Evolutionary conservation across 805 yeast species (phyloP).

Genomic region (Vanderwaltozyma polyspora): DNA sequence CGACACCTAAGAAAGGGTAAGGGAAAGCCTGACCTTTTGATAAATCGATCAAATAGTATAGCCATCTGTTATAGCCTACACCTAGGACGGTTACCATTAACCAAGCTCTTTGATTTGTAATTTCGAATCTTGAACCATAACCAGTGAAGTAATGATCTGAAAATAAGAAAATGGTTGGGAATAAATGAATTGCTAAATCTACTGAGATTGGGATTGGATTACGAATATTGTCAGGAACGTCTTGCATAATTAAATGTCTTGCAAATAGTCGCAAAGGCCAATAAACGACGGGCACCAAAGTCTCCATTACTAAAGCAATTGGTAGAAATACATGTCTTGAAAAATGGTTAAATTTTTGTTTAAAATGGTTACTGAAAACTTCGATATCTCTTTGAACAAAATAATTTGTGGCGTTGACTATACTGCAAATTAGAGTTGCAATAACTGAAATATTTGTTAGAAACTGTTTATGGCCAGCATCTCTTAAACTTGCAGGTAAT

Average conservation of each 20-base stretch:
- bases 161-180: conserved; percentile 44
- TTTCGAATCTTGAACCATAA: conserved; percentile 34
- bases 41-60: conserved; percentile 38
- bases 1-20: conserved; percentile 54
- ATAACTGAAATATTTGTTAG: conserved; percentile 54
- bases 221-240: conserved; percentile 12
- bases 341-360: conserved; percentile 20
- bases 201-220: conserved; percentile 35
- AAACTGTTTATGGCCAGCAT: conserved; percentile 64
- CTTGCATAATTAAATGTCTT: conserved; percentile 36
- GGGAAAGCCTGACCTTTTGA: conserved; percentile 45
- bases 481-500: conserved; percentile 39
- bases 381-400: conserved; percentile 5
- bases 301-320: conserved; percentile 45
- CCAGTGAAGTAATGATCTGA: conserved; percentile 39
- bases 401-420: conserved; percentile 31
- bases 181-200: conserved; percentile 49
- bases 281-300: conserved; percentile 51
- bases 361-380: background rate
- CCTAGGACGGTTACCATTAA: conserved; percentile 31
- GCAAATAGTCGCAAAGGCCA: conserved; percentile 57
- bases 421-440: conserved; percentile 34
- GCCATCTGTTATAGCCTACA: conserved; percentile 40
- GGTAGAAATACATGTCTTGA: conserved; percentile 31
- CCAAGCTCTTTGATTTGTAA: conserved; percentile 31